Evolutionary conservation across 2,329 filamentous ascomycete species (phyloP).

Genomic region (Colletotrichum noveboracense): DNA sequence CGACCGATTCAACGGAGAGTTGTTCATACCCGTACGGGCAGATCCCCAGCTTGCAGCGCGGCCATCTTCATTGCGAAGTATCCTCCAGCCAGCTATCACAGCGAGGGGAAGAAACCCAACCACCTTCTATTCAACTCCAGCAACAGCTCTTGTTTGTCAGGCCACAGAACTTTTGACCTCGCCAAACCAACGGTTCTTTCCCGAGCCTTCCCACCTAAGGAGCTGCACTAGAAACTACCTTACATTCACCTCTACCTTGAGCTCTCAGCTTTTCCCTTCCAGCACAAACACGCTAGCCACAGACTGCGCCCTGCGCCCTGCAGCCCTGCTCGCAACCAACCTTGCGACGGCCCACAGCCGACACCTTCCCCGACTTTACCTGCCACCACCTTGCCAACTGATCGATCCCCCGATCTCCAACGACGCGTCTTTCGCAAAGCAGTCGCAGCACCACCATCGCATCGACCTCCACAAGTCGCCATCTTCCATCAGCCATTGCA

Average conservation of each 20-base stretch:
- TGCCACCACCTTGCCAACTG: not conserved
- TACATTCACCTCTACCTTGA: not conserved
- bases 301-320: not conserved
- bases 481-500: constrained; percentile 2
- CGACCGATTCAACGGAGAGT: not conserved
- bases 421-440: constrained; percentile 18
- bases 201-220: not conserved
- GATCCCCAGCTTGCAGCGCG: not conserved
- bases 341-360: not conserved
- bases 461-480: not conserved
- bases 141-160: not conserved
- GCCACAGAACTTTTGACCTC: not conserved
- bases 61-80: not conserved
- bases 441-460: constrained; percentile 11
- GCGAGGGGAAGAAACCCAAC: not conserved
- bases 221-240: not conserved
- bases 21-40: not conserved
- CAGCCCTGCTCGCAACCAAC: constrained; percentile 9
- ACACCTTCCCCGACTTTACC: not conserved
- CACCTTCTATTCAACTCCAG: not conserved
- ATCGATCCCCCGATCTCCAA: constrained; percentile 7
- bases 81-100: not conserved
- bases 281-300: not conserved
- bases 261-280: not conserved
- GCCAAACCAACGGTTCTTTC: not conserved